Evolutionary conservation across 1,139 yeast genomes (phyloP).

Genomic region (Eremothecium sinecaudum): DNA sequence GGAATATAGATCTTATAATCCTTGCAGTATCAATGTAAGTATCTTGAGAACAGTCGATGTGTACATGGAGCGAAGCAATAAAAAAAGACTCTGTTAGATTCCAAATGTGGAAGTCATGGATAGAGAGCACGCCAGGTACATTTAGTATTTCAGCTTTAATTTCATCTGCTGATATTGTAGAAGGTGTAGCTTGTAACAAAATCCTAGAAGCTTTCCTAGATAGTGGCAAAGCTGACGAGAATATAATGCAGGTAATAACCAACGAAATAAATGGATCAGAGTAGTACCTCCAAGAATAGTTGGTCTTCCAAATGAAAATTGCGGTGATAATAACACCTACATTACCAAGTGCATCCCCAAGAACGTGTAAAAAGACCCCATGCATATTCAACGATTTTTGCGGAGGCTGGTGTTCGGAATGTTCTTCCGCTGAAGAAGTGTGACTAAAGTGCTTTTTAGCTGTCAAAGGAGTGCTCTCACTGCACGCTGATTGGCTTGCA

Average conservation of each 20-base stretch:
- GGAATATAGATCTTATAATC: slow-evolving; percentile 69
- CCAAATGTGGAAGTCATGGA: slow-evolving; percentile 97
- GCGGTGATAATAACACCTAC: slow-evolving; percentile 90
- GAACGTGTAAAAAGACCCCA: slow-evolving; percentile 88
- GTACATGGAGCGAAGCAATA: slow-evolving; percentile 85
- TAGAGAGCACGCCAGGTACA: slow-evolving; percentile 66
- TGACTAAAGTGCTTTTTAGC: slow-evolving; percentile 31
- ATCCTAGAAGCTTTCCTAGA: slow-evolving; percentile 83
- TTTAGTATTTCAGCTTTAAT: slow-evolving; percentile 59
- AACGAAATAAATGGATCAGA: slow-evolving; percentile 82
- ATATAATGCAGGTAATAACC: slow-evolving; percentile 76
- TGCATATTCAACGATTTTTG: slow-evolving; percentile 82
- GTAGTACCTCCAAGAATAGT: slow-evolving; percentile 77
- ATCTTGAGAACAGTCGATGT: slow-evolving; percentile 54
- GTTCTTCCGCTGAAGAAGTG: slow-evolving; percentile 25
- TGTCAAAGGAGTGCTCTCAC: slow-evolving; percentile 33
- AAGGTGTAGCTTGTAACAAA: slow-evolving; percentile 86
- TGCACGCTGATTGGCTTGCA: slow-evolving; percentile 7
- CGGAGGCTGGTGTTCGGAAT: slow-evolving; percentile 26
- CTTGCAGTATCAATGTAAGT: slow-evolving; percentile 64
- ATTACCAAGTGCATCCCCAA: slow-evolving; percentile 95
- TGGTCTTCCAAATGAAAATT: slow-evolving; percentile 85
- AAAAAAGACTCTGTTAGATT: slow-evolving; percentile 79
- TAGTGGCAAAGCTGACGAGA: slow-evolving; percentile 83
- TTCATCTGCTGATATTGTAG: slow-evolving; percentile 62